Evolutionary conservation across 768 basidiomycete species (phyloP), one percentile per base, ranked within the genome.

Genomic region (Chalciporus chontae): DNA sequence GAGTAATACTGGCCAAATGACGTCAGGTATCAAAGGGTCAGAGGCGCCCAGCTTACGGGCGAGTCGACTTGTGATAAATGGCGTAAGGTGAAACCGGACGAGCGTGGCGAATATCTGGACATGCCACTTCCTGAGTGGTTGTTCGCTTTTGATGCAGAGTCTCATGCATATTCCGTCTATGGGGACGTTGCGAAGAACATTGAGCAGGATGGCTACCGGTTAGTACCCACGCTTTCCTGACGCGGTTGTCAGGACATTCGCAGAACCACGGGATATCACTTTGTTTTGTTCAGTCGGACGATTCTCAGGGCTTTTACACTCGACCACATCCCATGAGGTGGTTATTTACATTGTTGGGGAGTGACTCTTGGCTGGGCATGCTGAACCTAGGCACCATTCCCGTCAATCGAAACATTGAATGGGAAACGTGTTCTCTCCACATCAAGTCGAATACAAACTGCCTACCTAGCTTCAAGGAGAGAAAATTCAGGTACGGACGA

Each of bases 21-120:
- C 8, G 31, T 29, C 44, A 62, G 57, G 19, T 60, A 68, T 48
- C 50, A 58, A 52, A 59, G 68, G 32, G 66, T 54, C 8, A 17
- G 50, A 11, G 42, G 45, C 36, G 53, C 47, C 18, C 60, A 63
- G 43, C 40, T 54, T 15, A 47, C 57, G 40, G 69, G 65, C 8
- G 63, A 67, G 54, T 59, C 49, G 11, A 58, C 55, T 11, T 61
- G 59, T 17, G 51, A 60, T 32, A 52, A 54, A 34, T 65, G 62
- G 64, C 59, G 65, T 47, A 34, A 50, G 9, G 51, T 54, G 42
- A 50, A 60, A 42, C 47, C 34, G 21, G 59, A 52, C 13, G 58
- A 60, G 14, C 36, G 45, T 4, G 56, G 51, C 7, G 44, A 57
- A 17, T 45, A 52, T 26, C 45, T 64, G 18, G 51, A 54, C 24